Conservation (phyloP, 169 alveolate species). For the Cryptosporidium parvum region DNA sequence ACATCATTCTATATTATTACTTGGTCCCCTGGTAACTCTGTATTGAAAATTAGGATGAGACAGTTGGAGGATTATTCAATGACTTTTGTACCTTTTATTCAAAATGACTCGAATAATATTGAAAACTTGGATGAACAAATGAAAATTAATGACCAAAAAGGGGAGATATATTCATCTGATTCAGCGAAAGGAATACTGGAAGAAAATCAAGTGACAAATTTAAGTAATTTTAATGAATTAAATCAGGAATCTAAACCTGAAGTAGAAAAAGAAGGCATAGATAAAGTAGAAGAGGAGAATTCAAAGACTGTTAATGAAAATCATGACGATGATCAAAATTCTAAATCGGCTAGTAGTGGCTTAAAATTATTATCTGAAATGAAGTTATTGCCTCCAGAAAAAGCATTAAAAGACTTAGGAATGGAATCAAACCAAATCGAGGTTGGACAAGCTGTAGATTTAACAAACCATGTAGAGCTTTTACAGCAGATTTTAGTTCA, state of each 20-base stretch:
- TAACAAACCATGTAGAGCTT: slow-evolving; percentile 55
- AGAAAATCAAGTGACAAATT: neutral
- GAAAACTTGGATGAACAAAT: neutral
- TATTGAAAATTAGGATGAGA: slow-evolving; percentile 56
- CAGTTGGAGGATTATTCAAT: slow-evolving; percentile 52
- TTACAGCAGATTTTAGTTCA: slow-evolving; percentile 63
- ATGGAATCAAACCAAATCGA: neutral
- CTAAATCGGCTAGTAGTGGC: neutral
- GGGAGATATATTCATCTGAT: neutral
- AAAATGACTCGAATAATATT: neutral
- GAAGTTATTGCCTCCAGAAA: slow-evolving; percentile 54
- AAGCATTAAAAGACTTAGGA: neutral
- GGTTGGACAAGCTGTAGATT: slow-evolving; percentile 57
- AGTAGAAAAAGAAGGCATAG: neutral
- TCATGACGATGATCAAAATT: neutral
- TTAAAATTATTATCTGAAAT: slow-evolving; percentile 10
- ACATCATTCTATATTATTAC: slow-evolving; percentile 65
- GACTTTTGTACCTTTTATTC: slow-evolving; percentile 67
- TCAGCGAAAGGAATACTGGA: neutral
- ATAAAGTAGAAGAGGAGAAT: neutral
- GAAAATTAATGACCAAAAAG: neutral
- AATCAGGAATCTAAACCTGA: neutral
- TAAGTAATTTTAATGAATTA: neutral
- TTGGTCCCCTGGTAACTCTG: slow-evolving; percentile 65
- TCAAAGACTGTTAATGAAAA: neutral